phyloP scores from a whole-genome alignment of 805 yeast genomes.

The Candida montana region DNA sequence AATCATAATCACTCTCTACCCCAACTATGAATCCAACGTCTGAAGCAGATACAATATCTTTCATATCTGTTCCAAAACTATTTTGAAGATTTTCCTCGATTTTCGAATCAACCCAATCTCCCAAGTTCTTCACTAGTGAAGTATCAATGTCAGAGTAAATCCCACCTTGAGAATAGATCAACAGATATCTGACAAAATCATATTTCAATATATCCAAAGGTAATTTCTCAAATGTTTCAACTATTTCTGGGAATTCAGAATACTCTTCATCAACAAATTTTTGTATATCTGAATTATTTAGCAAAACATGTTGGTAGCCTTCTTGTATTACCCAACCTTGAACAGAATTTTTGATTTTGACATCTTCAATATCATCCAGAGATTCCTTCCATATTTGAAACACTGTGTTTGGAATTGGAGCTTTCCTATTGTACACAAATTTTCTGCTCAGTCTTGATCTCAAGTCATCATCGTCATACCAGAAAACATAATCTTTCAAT shows the following conservation, averaged over 20 bases:
- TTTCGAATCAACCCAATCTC: conserved; percentile 50
- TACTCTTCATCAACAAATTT: conserved; percentile 33
- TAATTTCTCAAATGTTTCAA: conserved; percentile 42
- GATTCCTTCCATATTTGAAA: conserved; percentile 47
- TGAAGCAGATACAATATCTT: conserved; percentile 30
- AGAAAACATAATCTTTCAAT: conserved; percentile 11
- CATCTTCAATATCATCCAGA: conserved; percentile 24
- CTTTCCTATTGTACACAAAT: conserved; percentile 14
- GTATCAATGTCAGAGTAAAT: conserved; percentile 60
- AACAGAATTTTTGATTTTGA: conserved; percentile 16
- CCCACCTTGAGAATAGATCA: conserved; percentile 52
- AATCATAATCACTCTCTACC: conserved; percentile 49
- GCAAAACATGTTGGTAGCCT: conserved; percentile 14
- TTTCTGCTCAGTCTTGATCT: conserved; percentile 11
- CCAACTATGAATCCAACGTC: conserved; percentile 48
- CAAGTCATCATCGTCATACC: conserved; percentile 15
- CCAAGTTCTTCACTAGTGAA: conserved; percentile 36
- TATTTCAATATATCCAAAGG: conserved; percentile 49
- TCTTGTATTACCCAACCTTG: conserved; percentile 17
- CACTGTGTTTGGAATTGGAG: conserved; percentile 35
- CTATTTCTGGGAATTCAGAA: conserved; percentile 42
- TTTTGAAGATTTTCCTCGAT: conserved; percentile 1
- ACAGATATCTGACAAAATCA: conserved; percentile 52
- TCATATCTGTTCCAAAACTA: background rate
- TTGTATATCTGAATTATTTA: conserved; percentile 38